phyloP scores from a whole-genome alignment of 805 yeast genomes.

The Kodamaea lidongshanica region DNA sequence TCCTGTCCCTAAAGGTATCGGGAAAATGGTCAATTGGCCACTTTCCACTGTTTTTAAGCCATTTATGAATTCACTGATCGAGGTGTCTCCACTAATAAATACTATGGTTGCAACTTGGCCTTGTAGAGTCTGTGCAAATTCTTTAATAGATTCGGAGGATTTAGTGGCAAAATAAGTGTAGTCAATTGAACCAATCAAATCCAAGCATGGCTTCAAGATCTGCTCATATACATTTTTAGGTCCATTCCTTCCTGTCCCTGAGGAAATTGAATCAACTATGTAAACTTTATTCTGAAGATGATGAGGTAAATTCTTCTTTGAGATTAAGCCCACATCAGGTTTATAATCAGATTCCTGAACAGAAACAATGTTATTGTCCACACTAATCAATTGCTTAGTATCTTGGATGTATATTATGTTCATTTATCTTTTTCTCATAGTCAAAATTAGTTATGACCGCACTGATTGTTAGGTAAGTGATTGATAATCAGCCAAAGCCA shows the following conservation, averaged over 20 bases:
- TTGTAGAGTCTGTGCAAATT: slow-evolving; percentile 30
- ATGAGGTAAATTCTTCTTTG: slow-evolving; percentile 2
- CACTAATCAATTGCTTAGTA: slow-evolving; percentile 5
- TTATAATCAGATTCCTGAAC: neutral
- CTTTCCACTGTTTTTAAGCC: slow-evolving; percentile 15
- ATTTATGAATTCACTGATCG: slow-evolving; percentile 71
- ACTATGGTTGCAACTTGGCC: slow-evolving; percentile 38
- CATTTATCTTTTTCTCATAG: no score
- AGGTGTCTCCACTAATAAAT: slow-evolving; percentile 81
- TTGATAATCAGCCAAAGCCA: no score
- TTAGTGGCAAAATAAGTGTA: slow-evolving; percentile 42
- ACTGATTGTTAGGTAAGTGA: no score
- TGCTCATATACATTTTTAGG: slow-evolving; percentile 31
- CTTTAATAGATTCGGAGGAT: slow-evolving; percentile 30
- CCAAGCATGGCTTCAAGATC: slow-evolving; percentile 45
- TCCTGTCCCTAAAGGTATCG: slow-evolving; percentile 80
- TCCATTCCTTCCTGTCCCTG: slow-evolving; percentile 40
- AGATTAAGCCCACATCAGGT: slow-evolving; percentile 1
- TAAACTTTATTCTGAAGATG: slow-evolving; percentile 13
- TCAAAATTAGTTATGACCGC: no score
- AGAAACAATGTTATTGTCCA: slow-evolving; percentile 2
- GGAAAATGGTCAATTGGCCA: slow-evolving; percentile 20
- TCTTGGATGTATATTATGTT: slow-evolving; percentile 5
- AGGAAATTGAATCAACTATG: slow-evolving; percentile 44
- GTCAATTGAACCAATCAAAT: slow-evolving; percentile 21